phyloP scores from a whole-genome alignment of 495 filamentous ascomycete genomes.

The Podospora conica region DNA sequence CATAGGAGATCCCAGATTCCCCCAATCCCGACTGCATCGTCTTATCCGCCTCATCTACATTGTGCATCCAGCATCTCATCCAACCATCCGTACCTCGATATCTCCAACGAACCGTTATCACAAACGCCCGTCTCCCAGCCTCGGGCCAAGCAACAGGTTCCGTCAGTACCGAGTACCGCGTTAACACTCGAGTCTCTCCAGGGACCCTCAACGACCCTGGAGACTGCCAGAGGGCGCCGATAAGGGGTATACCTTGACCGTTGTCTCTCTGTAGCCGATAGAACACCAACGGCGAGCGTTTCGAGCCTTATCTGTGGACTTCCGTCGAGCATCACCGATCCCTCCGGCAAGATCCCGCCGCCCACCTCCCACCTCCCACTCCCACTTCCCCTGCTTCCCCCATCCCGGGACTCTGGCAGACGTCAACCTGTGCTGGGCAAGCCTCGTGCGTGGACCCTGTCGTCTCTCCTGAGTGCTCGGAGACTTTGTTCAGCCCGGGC shows the following conservation, averaged over 20 bases:
- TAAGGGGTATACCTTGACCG: background rate
- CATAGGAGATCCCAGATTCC: conserved; percentile 31
- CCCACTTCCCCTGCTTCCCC: background rate
- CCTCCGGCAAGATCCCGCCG: background rate
- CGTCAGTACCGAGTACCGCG: background rate
- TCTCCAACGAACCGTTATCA: background rate
- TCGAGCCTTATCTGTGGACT: background rate
- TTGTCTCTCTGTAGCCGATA: background rate
- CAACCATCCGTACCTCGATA: background rate
- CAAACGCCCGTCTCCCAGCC: background rate
- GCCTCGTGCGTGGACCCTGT: background rate
- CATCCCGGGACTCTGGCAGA: background rate
- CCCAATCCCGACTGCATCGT: conserved; percentile 14
- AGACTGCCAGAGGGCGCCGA: background rate
- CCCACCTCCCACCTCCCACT: background rate
- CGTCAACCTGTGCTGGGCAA: too few relatives aligned
- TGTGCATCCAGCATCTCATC: conserved; percentile 12
- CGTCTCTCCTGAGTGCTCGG: background rate
- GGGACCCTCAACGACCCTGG: background rate
- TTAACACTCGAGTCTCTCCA: background rate
- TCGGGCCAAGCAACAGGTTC: background rate
- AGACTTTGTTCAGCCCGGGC: background rate
- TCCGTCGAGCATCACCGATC: background rate
- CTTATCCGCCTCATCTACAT: conserved; percentile 15
- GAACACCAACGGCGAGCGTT: background rate